These are phyloP conservation scores for Patellaria atrata DNA, from an alignment of 495 filamentous ascomycete species.

Conservation along the genomic window DNA sequence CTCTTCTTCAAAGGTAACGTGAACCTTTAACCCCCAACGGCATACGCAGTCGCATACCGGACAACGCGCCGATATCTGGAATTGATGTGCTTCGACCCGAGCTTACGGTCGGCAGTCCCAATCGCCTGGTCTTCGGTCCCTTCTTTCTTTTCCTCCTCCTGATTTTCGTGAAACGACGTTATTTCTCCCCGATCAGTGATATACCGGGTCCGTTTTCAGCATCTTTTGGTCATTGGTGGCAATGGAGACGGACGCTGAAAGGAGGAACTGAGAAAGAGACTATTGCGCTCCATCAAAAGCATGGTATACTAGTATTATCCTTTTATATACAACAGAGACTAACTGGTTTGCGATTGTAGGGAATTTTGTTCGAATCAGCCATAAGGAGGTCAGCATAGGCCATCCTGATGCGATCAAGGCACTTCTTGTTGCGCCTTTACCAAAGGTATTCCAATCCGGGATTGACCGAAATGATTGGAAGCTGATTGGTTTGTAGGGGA, in stretches of 20 bases:
- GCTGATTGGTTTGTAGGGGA: neutral
- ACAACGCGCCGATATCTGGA: too few relatives aligned
- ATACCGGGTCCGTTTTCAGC: slow-evolving; percentile 32
- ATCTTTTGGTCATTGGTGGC: slow-evolving; percentile 31
- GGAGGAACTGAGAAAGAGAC: slow-evolving; percentile 29
- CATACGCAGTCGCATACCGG: too few relatives aligned
- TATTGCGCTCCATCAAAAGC: slow-evolving; percentile 29
- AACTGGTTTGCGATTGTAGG: slow-evolving; percentile 13
- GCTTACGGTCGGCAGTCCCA: too few relatives aligned
- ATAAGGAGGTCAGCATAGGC: slow-evolving; percentile 36
- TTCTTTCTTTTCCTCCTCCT: neutral
- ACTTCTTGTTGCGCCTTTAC: slow-evolving; percentile 14
- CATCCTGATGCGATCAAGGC: slow-evolving; percentile 31
- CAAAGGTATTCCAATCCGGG: too few relatives aligned
- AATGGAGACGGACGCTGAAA: slow-evolving; percentile 26
- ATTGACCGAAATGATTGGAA: slow-evolving; percentile 20
- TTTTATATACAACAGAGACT: neutral
- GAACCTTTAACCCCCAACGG: too few relatives aligned
- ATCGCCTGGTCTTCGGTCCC: too few relatives aligned
- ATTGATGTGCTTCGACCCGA: too few relatives aligned
- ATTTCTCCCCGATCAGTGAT: slow-evolving; percentile 20
- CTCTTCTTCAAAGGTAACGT: too few relatives aligned
- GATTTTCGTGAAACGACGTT: slow-evolving; percentile 10
- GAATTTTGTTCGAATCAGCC: slow-evolving; percentile 33
- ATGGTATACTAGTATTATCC: slow-evolving; percentile 22